Evolutionary conservation across 2,329 filamentous ascomycete genomes (phyloP), one percentile per base, ranked within the genome.

Genomic region (Paracorniculantispora psalliotae): DNA sequence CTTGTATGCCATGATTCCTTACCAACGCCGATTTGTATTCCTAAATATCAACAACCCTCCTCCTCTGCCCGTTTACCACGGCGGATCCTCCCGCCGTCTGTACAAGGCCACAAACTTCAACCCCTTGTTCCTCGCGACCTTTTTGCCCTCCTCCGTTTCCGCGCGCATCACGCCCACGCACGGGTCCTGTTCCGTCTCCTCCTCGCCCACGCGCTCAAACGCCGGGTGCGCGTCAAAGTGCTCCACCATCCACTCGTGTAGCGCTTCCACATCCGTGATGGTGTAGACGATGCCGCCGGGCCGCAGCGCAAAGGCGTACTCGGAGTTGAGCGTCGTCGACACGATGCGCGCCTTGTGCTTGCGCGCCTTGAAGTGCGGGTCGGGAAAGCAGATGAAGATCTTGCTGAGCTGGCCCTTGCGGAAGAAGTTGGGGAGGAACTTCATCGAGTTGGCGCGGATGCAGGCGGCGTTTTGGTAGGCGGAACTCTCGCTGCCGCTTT

Each of bases 391-490:
- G 67, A 99, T 90, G 73, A 99, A 99, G 70, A 97, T 90, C 71
- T 96, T 96, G 63, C 82, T 84, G 15, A 99, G 84, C 71, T 97
- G 92, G 15, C 77, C 80, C 68, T 87, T 89, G 57, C 76, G 78
- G 79, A 99, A 97, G 80, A 97, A 96, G 71, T 99, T 97, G 62
- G 96, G 93, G n/a, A 99, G 79, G 74, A 97, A 99, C 73, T 99
- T 99, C 94, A 99, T 99, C 5, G 91, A 91, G 77, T 99, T 99
- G 64, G 91, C 90, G 62, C 94, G 88, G 50, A 99, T 79, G 70
- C 91, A 96, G 35, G 89, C 87, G 57, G 93, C 88, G 72, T 99
- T 99, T 69, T 96, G 88, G 72, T 91, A 97, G 49, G 77, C 73
- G 53, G 75, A 73, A 25, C 17, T 13, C 6, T 21, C 35, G 28